These are phyloP conservation scores for Sclerotinia borealis DNA, from an alignment of 2,329 filamentous ascomycete genomes.

Conservation along the genomic window DNA sequence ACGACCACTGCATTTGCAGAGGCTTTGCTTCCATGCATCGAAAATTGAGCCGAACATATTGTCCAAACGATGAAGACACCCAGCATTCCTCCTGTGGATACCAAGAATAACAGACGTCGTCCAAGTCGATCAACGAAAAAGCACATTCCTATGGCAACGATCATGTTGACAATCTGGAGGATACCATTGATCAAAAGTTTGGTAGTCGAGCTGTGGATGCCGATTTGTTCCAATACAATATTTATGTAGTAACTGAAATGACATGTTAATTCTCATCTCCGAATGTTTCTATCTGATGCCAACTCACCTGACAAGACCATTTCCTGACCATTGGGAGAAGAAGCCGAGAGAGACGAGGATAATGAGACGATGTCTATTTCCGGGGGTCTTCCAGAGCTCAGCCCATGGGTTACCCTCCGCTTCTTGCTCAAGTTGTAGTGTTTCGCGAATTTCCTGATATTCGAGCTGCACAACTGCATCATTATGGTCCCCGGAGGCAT, in stretches of 20 bases:
- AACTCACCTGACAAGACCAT: slow-evolving; percentile 37
- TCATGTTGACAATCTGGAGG: slow-evolving; percentile 22
- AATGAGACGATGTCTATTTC: slow-evolving; percentile 48
- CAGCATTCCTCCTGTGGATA: slow-evolving; percentile 25
- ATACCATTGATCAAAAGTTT: slow-evolving; percentile 36
- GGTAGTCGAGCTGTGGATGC: slow-evolving; percentile 32
- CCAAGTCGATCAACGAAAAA: slow-evolving; percentile 31
- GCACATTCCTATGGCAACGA: slow-evolving; percentile 25
- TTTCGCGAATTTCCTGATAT: slow-evolving; percentile 40
- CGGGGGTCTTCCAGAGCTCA: slow-evolving; percentile 44
- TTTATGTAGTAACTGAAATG: slow-evolving; percentile 31
- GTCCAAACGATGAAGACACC: slow-evolving; percentile 32
- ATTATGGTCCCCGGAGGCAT: slow-evolving; percentile 35
- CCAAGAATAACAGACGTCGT: slow-evolving; percentile 25
- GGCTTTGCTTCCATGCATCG: slow-evolving; percentile 15
- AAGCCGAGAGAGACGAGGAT: slow-evolving; percentile 49
- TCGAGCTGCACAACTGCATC: slow-evolving; percentile 38
- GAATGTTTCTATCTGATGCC: neutral
- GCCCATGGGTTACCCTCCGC: slow-evolving; percentile 40
- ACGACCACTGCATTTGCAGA: slow-evolving; percentile 32
- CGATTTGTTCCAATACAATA: slow-evolving; percentile 35
- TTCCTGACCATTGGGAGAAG: slow-evolving; percentile 54
- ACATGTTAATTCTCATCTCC: neutral
- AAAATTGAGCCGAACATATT: slow-evolving; percentile 22
- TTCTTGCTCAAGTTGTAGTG: slow-evolving; percentile 40